Evolutionary conservation across 2,329 filamentous ascomycete species (phyloP).

Genomic region (Cladosporium velox): DNA sequence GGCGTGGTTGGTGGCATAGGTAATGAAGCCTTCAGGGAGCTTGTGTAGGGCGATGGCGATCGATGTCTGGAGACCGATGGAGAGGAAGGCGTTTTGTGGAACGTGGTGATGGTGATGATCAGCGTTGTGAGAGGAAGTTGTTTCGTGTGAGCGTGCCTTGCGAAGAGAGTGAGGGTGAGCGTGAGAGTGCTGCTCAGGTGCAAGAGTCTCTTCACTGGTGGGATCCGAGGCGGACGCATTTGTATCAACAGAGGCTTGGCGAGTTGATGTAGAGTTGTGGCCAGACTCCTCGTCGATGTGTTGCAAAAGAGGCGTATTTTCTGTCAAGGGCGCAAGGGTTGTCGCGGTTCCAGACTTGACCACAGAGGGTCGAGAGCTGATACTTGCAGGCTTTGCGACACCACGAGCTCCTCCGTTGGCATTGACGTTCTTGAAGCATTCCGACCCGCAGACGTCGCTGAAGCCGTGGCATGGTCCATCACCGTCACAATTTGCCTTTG

Average conservation of each 20-base stretch:
- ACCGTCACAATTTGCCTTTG: conserved; percentile 55
- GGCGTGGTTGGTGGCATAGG: conserved; percentile 95
- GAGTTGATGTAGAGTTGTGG: neutral
- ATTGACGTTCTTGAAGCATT: conserved; percentile 58
- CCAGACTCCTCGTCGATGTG: conserved; percentile 6
- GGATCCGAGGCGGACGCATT: neutral
- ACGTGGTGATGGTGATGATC: conserved; percentile 84
- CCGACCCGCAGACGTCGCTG: conserved; percentile 61
- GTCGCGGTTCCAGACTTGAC: conserved; percentile 30
- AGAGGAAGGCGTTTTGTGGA: conserved; percentile 87
- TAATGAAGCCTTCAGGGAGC: conserved; percentile 83
- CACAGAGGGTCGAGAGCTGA: conserved; percentile 26
- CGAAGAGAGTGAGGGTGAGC: conserved; percentile 14
- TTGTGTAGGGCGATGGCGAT: conserved; percentile 96
- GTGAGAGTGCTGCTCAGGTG: neutral
- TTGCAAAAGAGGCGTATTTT: conserved; percentile 21
- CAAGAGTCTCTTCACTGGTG: conserved; percentile 7
- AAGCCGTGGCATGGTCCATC: conserved; percentile 63
- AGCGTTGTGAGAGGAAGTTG: conserved; percentile 23
- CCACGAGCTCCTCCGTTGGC: conserved; percentile 36
- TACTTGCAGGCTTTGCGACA: neutral
- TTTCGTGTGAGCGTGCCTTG: conserved; percentile 25
- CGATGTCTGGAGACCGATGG: conserved; percentile 93
- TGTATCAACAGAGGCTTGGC: neutral
- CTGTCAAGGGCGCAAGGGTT: conserved; percentile 11